These are phyloP conservation scores for Fragaria iinumae DNA, from an alignment of 306 rosid species.

Conservation along the genomic window DNA sequence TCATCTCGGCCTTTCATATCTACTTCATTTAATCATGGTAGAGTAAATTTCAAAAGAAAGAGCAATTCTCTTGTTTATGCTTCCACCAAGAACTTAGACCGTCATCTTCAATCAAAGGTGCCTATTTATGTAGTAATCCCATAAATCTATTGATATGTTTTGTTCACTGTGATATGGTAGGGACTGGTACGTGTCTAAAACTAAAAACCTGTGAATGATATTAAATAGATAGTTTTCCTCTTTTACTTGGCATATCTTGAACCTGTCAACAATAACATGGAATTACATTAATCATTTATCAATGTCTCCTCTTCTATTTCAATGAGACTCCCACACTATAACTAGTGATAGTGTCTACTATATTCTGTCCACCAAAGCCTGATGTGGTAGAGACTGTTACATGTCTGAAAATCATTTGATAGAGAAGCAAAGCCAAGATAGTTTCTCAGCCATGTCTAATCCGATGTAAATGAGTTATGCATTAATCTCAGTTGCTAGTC, in stretches of 20 bases:
- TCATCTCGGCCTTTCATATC: conserved; percentile 9
- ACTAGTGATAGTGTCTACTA: too few relatives aligned
- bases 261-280: neutral
- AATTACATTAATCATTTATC: too few relatives aligned
- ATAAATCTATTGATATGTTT: neutral
- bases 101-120: conserved; percentile 19
- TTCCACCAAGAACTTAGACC: conserved; percentile 18
- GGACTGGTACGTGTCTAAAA: conserved; percentile 24
- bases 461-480: too few relatives aligned
- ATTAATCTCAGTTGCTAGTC: neutral
- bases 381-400: neutral
- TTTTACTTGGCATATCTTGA: neutral
- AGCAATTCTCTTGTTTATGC: conserved; percentile 24
- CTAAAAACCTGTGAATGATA: conserved; percentile 6
- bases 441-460: conserved; percentile 19
- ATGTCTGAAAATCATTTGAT: neutral
- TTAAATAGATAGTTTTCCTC: neutral
- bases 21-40: neutral
- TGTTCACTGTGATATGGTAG: neutral
- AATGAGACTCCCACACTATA: neutral
- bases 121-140: neutral
- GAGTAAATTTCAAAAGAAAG: conserved; percentile 9
- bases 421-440: conserved; percentile 26
- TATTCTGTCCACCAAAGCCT: neutral
- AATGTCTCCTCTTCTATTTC: neutral